phyloP scores from a whole-genome alignment of 2,329 filamentous ascomycete species.

The Didymella glomerata region DNA sequence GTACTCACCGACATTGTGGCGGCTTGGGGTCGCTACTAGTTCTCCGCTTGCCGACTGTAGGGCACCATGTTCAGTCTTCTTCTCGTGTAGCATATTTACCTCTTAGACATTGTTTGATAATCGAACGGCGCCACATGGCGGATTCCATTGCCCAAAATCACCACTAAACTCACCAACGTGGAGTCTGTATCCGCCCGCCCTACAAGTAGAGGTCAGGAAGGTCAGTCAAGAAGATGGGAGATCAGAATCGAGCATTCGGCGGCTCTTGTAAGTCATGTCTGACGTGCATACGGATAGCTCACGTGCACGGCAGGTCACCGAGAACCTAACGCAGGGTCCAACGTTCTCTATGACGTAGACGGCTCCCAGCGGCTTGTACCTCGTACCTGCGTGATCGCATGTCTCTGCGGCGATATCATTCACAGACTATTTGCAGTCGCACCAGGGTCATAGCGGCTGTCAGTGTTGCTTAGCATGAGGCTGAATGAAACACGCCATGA shows the following conservation, averaged over 20 bases:
- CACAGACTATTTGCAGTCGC: neutral
- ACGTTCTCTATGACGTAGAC: constrained; percentile 16
- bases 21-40: constrained; percentile 9
- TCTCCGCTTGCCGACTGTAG: neutral
- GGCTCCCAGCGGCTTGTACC: constrained; percentile 9
- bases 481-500: constrained; percentile 23
- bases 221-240: constrained; percentile 4
- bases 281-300: constrained; percentile 15
- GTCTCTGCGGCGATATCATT: constrained; percentile 13
- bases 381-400: constrained; percentile 21
- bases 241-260: constrained; percentile 7
- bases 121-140: neutral
- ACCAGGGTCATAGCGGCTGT: constrained; percentile 21
- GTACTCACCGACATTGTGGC: constrained; percentile 1
- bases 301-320: constrained; percentile 16
- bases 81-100: neutral
- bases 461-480: constrained; percentile 22
- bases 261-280: constrained; percentile 16
- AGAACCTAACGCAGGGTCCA: constrained; percentile 16
- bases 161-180: no score
- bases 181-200: no score
- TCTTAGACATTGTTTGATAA: neutral
- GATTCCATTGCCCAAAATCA: neutral
- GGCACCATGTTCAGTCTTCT: neutral
- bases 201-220: neutral